phyloP scores from a whole-genome alignment of 352 stramenopile species.

The Elongisporangium undulatum region DNA sequence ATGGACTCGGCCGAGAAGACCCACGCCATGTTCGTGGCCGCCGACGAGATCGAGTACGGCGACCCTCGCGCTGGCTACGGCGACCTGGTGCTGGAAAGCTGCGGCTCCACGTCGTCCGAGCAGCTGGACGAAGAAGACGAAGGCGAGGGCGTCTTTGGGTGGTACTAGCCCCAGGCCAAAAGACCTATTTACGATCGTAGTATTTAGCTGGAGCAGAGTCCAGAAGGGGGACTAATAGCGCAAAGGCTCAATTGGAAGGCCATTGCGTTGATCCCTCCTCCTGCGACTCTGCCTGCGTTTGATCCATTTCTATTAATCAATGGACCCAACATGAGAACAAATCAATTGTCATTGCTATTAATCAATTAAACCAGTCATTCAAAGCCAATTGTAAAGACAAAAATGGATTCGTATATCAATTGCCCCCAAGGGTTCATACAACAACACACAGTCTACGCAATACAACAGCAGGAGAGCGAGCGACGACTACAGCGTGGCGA shows the following conservation, averaged over 20 bases:
- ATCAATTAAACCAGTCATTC: too few species aligned
- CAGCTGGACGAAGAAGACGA: not conserved
- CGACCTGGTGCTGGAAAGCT: not conserved
- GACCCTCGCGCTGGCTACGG: not conserved
- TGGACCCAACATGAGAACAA: not conserved
- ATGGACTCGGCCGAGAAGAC: not conserved
- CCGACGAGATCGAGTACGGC: not conserved
- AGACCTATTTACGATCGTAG: not conserved
- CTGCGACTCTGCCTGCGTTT: not conserved
- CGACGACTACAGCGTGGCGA: not conserved
- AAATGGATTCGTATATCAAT: too few species aligned
- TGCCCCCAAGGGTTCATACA: not conserved
- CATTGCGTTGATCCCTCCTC: not conserved
- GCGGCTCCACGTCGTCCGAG: not conserved
- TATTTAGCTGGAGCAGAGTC: not conserved
- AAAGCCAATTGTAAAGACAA: too few species aligned
- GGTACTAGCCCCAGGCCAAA: not conserved
- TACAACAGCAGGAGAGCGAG: not conserved
- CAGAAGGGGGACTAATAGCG: not conserved
- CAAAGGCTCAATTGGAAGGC: not conserved
- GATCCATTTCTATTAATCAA: not conserved
- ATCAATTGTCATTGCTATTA: too few species aligned
- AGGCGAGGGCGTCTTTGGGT: not conserved
- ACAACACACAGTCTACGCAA: not conserved
- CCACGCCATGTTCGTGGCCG: not conserved